Evolutionary conservation across 805 yeast species (phyloP).

Genomic region (Pichia ethanolica): DNA sequence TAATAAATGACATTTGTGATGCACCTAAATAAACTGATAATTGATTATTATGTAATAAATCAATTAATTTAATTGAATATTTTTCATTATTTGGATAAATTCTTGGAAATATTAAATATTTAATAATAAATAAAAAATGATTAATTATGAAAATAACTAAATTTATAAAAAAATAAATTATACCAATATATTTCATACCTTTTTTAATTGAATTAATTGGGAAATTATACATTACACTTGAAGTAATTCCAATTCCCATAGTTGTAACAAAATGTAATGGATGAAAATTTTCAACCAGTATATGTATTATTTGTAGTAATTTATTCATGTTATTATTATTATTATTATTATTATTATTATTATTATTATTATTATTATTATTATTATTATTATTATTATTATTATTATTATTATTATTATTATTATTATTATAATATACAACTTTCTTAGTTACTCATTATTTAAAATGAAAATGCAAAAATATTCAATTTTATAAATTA

Average conservation of each 20-base stretch:
- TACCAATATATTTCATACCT: conserved; percentile 36
- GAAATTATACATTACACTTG: conserved; percentile 52
- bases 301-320: not conserved
- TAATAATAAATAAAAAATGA: conserved; percentile 33
- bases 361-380: not conserved
- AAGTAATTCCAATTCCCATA: conserved; percentile 83
- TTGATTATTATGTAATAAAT: conserved; percentile 33
- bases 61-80: conserved; percentile 12
- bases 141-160: conserved; percentile 39
- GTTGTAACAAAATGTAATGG: conserved; percentile 63
- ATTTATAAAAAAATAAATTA: conserved; percentile 57
- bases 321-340: not conserved
- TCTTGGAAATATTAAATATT: conserved; percentile 31
- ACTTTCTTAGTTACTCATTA: no score
- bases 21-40: conserved; percentile 68
- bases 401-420: not conserved
- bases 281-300: conserved; percentile 22
- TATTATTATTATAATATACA: no score
- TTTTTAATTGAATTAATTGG: conserved; percentile 45
- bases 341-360: no score
- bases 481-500: no score
- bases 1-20: conserved; percentile 69
- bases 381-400: not conserved
- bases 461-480: no score
- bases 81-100: conserved; percentile 7